Evolutionary conservation across 345 rosid genomes (phyloP), one percentile per base, ranked within the genome.

Genomic region (Linum lewisii): DNA sequence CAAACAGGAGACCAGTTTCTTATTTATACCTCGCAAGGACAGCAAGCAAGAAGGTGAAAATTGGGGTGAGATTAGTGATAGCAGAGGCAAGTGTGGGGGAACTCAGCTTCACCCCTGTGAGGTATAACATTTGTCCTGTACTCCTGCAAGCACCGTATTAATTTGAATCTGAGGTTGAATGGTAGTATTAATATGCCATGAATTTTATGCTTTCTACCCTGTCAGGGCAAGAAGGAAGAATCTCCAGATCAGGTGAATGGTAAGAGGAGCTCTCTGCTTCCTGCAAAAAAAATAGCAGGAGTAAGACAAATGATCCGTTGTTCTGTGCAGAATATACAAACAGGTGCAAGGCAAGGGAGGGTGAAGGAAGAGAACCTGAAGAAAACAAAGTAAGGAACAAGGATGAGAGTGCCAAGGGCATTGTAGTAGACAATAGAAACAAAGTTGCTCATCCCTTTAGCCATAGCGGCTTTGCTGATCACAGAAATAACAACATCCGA

Each of bases 381-480:
- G 57, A 79, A 66, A 69, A 79, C 14, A 66, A 66, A 66, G 37
- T 61, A 68, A 19, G 85, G 86, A 16, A 81, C 62, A 45, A 80
- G 82, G 45, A 80, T 19, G 19, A 76, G 68, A 21, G 83, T 58
- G 37, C 62, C 78, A 21, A 80, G 78, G 37, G 75, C 77, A 59
- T 83, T 78, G 54, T 44, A 77, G 66, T 83, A 80, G 45, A 75
- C 75, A 55, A 80, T 76, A 54, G 77, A 70, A 56, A 79, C 84
- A 66, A 77, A 63, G 23, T 66, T 75, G 83, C 78, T 81, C 73
- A 84, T 72, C 59, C 90, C 90, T 52, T 65, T 50, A 0, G 57
- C 67, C 59, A 79, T 68, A 29, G 84, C 90, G 55, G 77, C 82
- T 63, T 84, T 81, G 64, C 59, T 79, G 14, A 81, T 51, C 6